Base-by-base conservation (phyloP, 2,329 filamentous ascomycete genomes). In the Nothophaeocryptopus gaeumannii region DNA sequence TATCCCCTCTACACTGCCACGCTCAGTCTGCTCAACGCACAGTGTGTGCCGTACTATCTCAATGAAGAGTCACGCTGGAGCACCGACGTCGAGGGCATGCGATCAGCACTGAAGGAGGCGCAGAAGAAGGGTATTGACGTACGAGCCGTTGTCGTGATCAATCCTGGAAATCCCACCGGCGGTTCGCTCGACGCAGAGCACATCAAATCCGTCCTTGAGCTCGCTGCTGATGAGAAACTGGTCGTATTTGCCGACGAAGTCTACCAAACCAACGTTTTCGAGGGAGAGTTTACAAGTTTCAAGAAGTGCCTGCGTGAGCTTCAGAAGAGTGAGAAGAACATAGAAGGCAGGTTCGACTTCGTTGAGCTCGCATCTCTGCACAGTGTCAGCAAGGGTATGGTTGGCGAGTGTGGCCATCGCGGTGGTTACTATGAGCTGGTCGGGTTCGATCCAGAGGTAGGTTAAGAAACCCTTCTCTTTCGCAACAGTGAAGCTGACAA, bases 201-300 rank as follows among this genome's bases (percentile, higher is more conserved):
- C 65, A 84, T 99, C 70, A 83, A 85, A 64, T 79, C 80, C 44
- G 88, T 97, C n/a, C 80, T 97, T 60, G 83, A 93, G 58, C 86
- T 96, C 57, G 92, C 93, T 34, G 85, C 84, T 26, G 79, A 91
- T 70, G 83, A 96, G 77, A 83, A 85, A 62, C 80, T 99, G 20
- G 90, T 97, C 48, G 78, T 97, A 58, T 82, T 99, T 64, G 93
- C 93, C 45, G 93, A 99, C 67, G 93, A 99, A 73, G 93, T 99
- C 33, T 99, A 99, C 81, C 93, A 99, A 75, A 97, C 93, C 67
- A 99, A 99, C 72, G 88, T 99, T 63, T 99, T 99, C 74, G 77
- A 87, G 55, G 93, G 93, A 70, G 80, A 92, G 69, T 99, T 99
- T 78, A 83, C 88, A 74, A 95, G 88, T 65, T 97, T 99, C 85